Conservation (phyloP, 2,329 filamentous ascomycete species). For the Penicillium sp. region DNA sequence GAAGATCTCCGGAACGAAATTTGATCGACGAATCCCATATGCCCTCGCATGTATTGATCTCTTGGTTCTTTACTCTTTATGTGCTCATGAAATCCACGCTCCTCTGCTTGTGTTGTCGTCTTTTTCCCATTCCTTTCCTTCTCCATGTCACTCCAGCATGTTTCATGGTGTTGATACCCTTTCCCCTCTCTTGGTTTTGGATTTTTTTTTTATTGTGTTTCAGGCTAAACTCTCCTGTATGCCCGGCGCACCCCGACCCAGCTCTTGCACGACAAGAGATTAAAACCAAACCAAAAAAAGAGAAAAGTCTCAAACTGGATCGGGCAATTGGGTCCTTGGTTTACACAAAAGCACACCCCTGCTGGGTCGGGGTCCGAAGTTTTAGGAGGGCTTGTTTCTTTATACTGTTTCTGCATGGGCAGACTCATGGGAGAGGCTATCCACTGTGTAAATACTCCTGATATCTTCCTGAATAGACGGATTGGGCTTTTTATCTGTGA, state of each 20-base stretch:
- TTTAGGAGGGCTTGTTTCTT: slow-evolving; percentile 9
- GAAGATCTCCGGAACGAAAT: slow-evolving; percentile 36
- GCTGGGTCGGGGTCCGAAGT: slow-evolving; percentile 5
- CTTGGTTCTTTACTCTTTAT: slow-evolving; percentile 22
- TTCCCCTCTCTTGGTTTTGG: slow-evolving; percentile 31
- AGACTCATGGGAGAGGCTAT: slow-evolving; percentile 17
- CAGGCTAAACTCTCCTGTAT: slow-evolving; percentile 4
- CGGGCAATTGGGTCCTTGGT: not conserved
- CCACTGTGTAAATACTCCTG: slow-evolving; percentile 30
- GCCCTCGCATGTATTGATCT: slow-evolving; percentile 11
- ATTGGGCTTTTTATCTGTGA: slow-evolving; percentile 22
- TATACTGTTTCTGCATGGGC: slow-evolving; percentile 14
- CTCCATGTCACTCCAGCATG: slow-evolving; percentile 32
- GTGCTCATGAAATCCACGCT: slow-evolving; percentile 38
- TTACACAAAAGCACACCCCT: slow-evolving; percentile 5
- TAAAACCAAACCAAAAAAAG: not conserved
- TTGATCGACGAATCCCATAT: slow-evolving; percentile 13
- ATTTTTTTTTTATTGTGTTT: not conserved
- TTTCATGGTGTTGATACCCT: slow-evolving; percentile 47
- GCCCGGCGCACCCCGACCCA: not conserved
- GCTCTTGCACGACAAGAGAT: not conserved
- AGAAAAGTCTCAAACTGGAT: not conserved
- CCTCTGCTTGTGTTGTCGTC: slow-evolving; percentile 17
- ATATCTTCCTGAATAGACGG: slow-evolving; percentile 32
- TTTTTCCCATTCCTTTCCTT: slow-evolving; percentile 11